These are phyloP conservation scores for Phytophthora cactorum DNA, from an alignment of 352 stramenopile species.

Conservation along the genomic window DNA sequence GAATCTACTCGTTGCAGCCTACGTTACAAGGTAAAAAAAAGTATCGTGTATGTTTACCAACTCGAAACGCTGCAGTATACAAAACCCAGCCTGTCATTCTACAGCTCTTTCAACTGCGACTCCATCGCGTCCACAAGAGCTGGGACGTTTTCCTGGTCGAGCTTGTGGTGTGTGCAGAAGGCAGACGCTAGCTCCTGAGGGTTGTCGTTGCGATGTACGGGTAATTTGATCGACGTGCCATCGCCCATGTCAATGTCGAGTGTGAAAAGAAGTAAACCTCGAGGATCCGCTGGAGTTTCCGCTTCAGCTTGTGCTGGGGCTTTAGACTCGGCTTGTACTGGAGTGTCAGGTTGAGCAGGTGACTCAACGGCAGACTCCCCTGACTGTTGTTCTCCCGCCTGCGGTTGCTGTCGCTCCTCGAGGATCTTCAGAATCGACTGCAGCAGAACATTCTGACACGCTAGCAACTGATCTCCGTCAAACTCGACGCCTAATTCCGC, in stretches of 20 bases:
- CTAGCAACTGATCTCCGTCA: slow-evolving; percentile 58
- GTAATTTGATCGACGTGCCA: slow-evolving; percentile 46
- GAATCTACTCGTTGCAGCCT: slow-evolving; percentile 13
- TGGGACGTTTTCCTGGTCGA: slow-evolving; percentile 65
- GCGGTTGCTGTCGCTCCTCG: slow-evolving; percentile 29
- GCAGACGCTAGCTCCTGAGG: slow-evolving; percentile 43
- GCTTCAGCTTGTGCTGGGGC: slow-evolving; percentile 5
- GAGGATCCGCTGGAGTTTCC: slow-evolving; percentile 17
- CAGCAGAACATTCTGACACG: slow-evolving; percentile 67
- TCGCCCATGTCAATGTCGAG: slow-evolving; percentile 75
- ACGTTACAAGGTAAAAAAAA: no score
- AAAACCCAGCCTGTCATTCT: slow-evolving; percentile 9
- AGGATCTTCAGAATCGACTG: slow-evolving; percentile 45
- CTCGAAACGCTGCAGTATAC: no score
- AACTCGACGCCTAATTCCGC: slow-evolving; percentile 60
- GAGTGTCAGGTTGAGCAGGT: slow-evolving; percentile 11
- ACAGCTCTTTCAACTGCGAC: slow-evolving; percentile 45
- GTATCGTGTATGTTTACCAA: no score
- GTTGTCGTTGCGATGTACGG: slow-evolving; percentile 63
- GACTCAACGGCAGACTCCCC: slow-evolving; percentile 7
- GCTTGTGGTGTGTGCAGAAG: slow-evolving; percentile 64
- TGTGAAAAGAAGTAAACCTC: slow-evolving; percentile 60
- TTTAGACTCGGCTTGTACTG: slow-evolving; percentile 15
- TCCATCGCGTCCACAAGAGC: slow-evolving; percentile 68
- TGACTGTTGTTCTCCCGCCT: slow-evolving; percentile 26